Percentiles rank a stretch among this genome's conserved stretches.
These are phyloP conservation scores for Solanum clarkiae DNA, from an alignment of 257 asterid genomes.

Conservation along the genomic window DNA sequence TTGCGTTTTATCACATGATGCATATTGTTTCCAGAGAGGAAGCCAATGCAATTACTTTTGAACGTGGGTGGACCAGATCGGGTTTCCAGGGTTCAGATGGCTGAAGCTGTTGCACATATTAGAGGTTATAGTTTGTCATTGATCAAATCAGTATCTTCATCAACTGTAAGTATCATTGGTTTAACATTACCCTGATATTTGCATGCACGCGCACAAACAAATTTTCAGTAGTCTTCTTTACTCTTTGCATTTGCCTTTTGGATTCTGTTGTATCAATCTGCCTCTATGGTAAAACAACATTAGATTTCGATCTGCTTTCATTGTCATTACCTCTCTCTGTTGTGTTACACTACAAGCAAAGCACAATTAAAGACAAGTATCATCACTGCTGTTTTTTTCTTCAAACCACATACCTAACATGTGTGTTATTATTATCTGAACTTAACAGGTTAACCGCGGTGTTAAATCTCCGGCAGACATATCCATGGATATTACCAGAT, in stretches of 20 bases:
- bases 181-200: neutral
- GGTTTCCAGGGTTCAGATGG: slow-evolving; percentile 93
- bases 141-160: slow-evolving; percentile 72
- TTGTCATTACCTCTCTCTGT: neutral
- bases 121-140: slow-evolving; percentile 54
- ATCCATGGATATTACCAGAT: slow-evolving; percentile 75
- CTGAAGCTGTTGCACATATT: slow-evolving; percentile 68
- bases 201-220: neutral
- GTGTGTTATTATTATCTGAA: neutral
- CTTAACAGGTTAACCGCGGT: slow-evolving; percentile 77
- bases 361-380: neutral
- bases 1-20: slow-evolving; percentile 5
- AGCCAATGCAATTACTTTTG: slow-evolving; percentile 50
- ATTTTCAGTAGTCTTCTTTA: neutral
- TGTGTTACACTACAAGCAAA: neutral
- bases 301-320: neutral
- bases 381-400: neutral
- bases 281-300: neutral
- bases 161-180: slow-evolving; percentile 42
- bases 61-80: slow-evolving; percentile 88
- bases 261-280: neutral
- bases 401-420: neutral
- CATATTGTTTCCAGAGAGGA: slow-evolving; percentile 19
- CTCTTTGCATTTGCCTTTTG: neutral
- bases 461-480: slow-evolving; percentile 84